These are phyloP conservation scores for Alternaria alternata DNA, from an alignment of 2,329 filamentous ascomycete species.

Conservation along the genomic window DNA sequence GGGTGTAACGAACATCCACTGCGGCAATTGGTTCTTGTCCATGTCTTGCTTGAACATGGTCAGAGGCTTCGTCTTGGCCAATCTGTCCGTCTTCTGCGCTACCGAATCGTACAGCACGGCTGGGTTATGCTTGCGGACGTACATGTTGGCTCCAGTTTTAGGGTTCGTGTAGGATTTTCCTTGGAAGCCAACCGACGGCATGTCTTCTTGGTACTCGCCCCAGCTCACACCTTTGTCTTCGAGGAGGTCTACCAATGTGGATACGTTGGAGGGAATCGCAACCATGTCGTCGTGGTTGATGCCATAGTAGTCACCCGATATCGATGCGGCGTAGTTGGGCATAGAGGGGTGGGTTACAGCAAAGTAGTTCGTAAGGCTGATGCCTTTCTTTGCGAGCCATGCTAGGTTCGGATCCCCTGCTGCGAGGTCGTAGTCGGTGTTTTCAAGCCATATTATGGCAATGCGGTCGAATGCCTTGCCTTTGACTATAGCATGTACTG, in stretches of 20 bases:
- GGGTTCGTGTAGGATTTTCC: conserved; percentile 68
- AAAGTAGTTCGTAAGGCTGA: conserved; percentile 64
- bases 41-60: conserved; percentile 65
- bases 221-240: conserved; percentile 55
- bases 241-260: conserved; percentile 53
- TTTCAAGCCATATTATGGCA: conserved; percentile 79
- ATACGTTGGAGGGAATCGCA: conserved; percentile 51
- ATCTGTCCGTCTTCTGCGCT: conserved; percentile 65
- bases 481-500: conserved; percentile 56
- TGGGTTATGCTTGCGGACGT: conserved; percentile 83
- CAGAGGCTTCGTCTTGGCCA: conserved; percentile 77
- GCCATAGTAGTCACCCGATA: conserved; percentile 77
- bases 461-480: conserved; percentile 78
- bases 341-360: conserved; percentile 74
- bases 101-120: conserved; percentile 72
- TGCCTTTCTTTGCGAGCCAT: conserved; percentile 67
- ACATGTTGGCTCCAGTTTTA: conserved; percentile 72
- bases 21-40: conserved; percentile 31
- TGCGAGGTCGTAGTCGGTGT: conserved; percentile 73
- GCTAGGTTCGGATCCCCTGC: conserved; percentile 67
- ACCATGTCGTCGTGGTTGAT: conserved; percentile 73
- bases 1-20: conserved; percentile 56
- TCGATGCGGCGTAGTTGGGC: conserved; percentile 76
- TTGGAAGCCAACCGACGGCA: conserved; percentile 77
- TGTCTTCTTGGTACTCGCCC: conserved; percentile 77